Evolutionary conservation across 352 stramenopile species (phyloP).

Genomic region (Globisporangium megalacanthum): DNA sequence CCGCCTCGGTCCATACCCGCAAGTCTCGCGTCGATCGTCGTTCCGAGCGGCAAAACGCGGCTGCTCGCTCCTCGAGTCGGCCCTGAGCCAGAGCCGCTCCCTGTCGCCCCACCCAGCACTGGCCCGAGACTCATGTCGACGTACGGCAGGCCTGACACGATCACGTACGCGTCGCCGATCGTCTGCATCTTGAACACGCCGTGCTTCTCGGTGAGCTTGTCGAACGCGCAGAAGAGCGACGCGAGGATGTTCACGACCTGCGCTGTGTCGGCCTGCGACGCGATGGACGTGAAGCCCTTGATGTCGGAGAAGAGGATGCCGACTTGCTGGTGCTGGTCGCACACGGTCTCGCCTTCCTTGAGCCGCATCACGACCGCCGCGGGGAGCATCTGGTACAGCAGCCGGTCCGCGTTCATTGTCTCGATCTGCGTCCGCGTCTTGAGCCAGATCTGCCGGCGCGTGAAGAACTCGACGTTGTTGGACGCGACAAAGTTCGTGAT

Average conservation of each 20-base stretch:
- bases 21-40: constrained; percentile 7
- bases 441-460: constrained; percentile 77
- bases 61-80: constrained; percentile 26
- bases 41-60: constrained; percentile 42
- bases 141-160: constrained; percentile 81
- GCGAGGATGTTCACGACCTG: constrained; percentile 90
- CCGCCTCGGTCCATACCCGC: constrained; percentile 14
- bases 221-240: constrained; percentile 89
- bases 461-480: constrained; percentile 79
- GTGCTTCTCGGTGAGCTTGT: constrained; percentile 90
- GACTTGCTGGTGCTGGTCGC: constrained; percentile 82
- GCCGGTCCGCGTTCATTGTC: constrained; percentile 75
- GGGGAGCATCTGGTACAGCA: constrained; percentile 87
- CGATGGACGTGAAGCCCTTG: constrained; percentile 90
- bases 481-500: constrained; percentile 81
- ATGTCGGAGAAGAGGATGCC: constrained; percentile 91
- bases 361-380: constrained; percentile 78
- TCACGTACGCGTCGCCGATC: constrained; percentile 92
- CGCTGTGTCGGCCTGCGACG: constrained; percentile 67
- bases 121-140: constrained; percentile 79
- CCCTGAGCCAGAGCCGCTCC: constrained; percentile 4
- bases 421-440: constrained; percentile 79
- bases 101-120: constrained; percentile 22
- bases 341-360: constrained; percentile 81
- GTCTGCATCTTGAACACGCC: constrained; percentile 93